phyloP scores from a whole-genome alignment of 106 monocot species.

The Dioscorea dumetorum region DNA sequence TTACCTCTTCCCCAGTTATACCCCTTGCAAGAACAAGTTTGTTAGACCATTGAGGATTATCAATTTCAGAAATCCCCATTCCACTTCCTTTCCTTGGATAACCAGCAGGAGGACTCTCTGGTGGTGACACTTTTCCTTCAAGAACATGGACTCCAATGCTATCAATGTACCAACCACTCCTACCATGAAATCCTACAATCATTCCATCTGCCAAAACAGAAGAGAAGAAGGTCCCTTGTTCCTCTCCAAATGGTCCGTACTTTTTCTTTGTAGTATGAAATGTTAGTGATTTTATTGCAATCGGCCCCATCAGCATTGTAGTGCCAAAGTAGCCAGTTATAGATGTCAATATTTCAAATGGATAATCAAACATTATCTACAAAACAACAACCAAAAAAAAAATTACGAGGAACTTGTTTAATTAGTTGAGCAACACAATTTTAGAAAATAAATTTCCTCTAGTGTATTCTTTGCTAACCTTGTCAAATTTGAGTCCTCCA shows the following conservation, averaged over 20 bases:
- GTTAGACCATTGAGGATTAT: constrained; percentile 11
- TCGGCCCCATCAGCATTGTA: constrained; percentile 33
- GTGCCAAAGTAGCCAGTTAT: constrained; percentile 40
- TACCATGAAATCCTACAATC: constrained; percentile 38
- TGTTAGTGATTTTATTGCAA: constrained; percentile 33
- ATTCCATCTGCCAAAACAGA: constrained; percentile 29
- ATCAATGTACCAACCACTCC: constrained; percentile 38
- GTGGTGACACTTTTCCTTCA: constrained; percentile 19
- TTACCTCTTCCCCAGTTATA: constrained; percentile 28
- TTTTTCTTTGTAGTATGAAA: constrained; percentile 43
- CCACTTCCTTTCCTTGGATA: not conserved
- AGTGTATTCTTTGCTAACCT: constrained; percentile 8
- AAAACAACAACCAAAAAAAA: not conserved
- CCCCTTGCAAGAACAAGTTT: constrained; percentile 10
- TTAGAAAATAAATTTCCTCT: too few relatives aligned
- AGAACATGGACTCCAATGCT: constrained; percentile 40
- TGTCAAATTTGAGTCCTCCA: constrained; percentile 26
- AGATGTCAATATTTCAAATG: constrained; percentile 31
- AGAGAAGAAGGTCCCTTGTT: constrained; percentile 33
- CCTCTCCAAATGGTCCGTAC: constrained; percentile 32
- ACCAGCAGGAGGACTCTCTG: not conserved
- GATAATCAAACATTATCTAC: constrained; percentile 35
- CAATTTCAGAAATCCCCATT: not conserved
- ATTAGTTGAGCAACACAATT: too few relatives aligned
- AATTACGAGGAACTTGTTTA: not conserved